Conservation (phyloP, 2,329 filamentous ascomycete species). For the Hymenoscyphus linearis region DNA sequence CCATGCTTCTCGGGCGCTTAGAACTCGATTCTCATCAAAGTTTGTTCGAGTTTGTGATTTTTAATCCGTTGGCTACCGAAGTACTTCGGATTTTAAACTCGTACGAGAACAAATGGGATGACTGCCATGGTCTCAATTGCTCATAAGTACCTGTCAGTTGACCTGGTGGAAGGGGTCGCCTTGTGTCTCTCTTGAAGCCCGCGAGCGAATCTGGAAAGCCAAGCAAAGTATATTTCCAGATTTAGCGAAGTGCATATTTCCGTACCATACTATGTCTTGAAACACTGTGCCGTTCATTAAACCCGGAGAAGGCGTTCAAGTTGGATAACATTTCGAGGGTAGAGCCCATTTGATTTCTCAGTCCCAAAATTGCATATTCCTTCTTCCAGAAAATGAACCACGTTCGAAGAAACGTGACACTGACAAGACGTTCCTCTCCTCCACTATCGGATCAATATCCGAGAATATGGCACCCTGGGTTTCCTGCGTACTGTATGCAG, state of each 20-base stretch:
- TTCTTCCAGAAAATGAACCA: neutral
- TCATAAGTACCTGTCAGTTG: neutral
- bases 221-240: slow-evolving; percentile 7
- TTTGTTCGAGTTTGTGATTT: neutral
- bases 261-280: neutral
- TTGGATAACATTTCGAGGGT: neutral
- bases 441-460: neutral
- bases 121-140: neutral
- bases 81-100: neutral
- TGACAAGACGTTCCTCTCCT: neutral
- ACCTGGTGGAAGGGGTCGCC: neutral
- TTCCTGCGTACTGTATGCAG: neutral
- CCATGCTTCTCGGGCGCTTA: neutral
- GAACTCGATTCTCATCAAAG: neutral
- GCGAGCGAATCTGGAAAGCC: slow-evolving; percentile 1
- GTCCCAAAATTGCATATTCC: neutral
- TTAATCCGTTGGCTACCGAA: neutral
- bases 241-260: slow-evolving; percentile 6
- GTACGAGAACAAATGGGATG: neutral
- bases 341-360: neutral
- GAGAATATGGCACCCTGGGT: neutral
- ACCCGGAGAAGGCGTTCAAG: neutral
- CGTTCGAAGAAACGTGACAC: neutral
- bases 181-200: neutral
- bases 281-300: neutral